Evolutionary conservation across 116 monocot species (phyloP).

Genomic region (Dioscorea cayenensis): DNA sequence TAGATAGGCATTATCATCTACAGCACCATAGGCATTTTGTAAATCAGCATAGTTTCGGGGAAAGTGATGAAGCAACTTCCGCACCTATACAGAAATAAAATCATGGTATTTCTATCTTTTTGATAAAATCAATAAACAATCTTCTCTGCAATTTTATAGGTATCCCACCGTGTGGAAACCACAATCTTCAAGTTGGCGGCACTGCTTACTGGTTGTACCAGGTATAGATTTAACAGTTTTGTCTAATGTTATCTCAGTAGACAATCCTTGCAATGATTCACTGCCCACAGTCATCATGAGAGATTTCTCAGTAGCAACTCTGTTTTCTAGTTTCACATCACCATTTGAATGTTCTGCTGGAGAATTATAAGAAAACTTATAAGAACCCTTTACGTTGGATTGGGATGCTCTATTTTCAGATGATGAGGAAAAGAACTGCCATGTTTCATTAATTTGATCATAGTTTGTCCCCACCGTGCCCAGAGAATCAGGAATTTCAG

Average conservation of each 20-base stretch:
- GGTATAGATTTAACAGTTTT: conserved; percentile 44
- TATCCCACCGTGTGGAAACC: conserved; percentile 78
- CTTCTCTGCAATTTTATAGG: neutral
- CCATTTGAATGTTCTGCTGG: conserved; percentile 11
- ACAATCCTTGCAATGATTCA: conserved; percentile 1
- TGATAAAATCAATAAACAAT: neutral
- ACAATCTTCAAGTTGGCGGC: conserved; percentile 54
- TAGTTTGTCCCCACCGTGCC: conserved; percentile 10
- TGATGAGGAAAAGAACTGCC: conserved; percentile 12
- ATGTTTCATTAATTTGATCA: conserved; percentile 16
- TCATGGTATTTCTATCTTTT: neutral
- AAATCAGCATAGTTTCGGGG: conserved; percentile 93
- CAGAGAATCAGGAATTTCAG: conserved; percentile 19
- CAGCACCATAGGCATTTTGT: conserved; percentile 41
- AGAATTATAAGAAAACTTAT: conserved; percentile 15
- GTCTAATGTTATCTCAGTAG: conserved; percentile 39
- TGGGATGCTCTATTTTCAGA: conserved; percentile 16
- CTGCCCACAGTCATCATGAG: conserved; percentile 1
- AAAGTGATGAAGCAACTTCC: conserved; percentile 95
- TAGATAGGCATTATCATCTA: conserved; percentile 67
- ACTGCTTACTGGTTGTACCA: conserved; percentile 34
- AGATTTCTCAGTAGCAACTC: conserved; percentile 12
- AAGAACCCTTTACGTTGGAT: conserved; percentile 2
- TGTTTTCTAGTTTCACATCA: conserved; percentile 11
- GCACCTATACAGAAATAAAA: conserved; percentile 42